These are phyloP conservation scores for Eutrema heterophyllum DNA, from an alignment of 345 rosid genomes.

Conservation along the genomic window DNA sequence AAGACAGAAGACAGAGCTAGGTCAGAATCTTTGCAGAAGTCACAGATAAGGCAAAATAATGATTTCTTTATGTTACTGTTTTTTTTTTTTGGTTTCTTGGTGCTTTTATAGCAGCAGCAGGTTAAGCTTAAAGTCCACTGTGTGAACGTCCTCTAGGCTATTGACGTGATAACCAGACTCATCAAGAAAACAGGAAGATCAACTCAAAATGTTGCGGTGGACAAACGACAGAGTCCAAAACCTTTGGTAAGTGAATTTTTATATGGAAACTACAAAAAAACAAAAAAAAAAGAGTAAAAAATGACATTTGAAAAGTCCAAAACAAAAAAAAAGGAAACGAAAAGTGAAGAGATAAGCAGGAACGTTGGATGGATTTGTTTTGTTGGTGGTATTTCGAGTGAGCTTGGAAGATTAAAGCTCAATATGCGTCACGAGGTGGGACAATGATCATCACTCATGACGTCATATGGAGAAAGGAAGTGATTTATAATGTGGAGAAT, in stretches of 20 bases:
- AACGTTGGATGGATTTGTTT: slow-evolving; percentile 7
- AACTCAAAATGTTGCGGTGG: slow-evolving; percentile 11
- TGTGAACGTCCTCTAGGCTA: slow-evolving; percentile 33
- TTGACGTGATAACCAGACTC: slow-evolving; percentile 29
- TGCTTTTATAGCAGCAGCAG: slow-evolving; percentile 27
- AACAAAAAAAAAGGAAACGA: not conserved
- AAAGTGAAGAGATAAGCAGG: not conserved
- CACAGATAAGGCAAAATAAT: slow-evolving; percentile 49
- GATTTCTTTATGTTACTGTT: slow-evolving; percentile 16
- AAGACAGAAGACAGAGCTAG: slow-evolving; percentile 49
- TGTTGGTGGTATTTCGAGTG: not conserved
- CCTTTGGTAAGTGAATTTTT: slow-evolving; percentile 27
- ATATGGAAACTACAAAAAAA: not conserved
- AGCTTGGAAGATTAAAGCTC: slow-evolving; percentile 5
- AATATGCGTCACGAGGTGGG: not conserved
- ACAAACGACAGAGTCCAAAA: not conserved
- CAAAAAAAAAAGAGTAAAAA: not conserved
- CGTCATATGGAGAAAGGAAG: slow-evolving; percentile 2
- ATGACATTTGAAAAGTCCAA: not conserved
- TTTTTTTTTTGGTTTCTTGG: slow-evolving; percentile 13
- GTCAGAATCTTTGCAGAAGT: slow-evolving; percentile 65
- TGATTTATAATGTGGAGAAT: not conserved
- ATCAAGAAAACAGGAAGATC: not conserved
- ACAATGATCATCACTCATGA: slow-evolving; percentile 8
- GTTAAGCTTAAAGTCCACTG: slow-evolving; percentile 34